Percentiles rank a stretch among this genome's conserved stretches.
Evolutionary conservation across 805 yeast species (phyloP).

Genomic region (Wickerhamomyces mucosus): DNA sequence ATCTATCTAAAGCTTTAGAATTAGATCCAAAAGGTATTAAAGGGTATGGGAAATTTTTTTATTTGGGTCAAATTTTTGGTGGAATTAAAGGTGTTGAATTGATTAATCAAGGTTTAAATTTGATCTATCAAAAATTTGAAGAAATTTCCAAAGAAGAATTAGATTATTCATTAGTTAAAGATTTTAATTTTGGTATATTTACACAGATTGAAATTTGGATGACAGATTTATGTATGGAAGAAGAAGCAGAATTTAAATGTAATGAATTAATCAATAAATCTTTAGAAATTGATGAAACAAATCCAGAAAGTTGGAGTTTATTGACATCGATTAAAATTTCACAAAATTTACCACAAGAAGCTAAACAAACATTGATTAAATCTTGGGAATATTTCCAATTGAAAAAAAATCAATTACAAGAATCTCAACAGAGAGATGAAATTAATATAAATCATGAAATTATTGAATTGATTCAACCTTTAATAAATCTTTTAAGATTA

Average conservation of each 20-base stretch:
- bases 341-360: conserved; percentile 70
- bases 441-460: conserved; percentile 40
- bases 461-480: conserved; percentile 62
- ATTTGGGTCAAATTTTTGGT: conserved; percentile 86
- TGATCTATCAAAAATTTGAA: conserved; percentile 33
- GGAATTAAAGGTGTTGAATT: conserved; percentile 62
- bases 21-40: conserved; percentile 55
- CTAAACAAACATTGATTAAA: conserved; percentile 51
- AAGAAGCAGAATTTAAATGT: conserved; percentile 76
- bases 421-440: conserved; percentile 29
- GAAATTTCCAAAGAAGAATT: conserved; percentile 4
- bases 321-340: conserved; percentile 84
- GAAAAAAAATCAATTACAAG: conserved; percentile 37
- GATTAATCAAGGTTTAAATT: conserved; percentile 53
- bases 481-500: conserved; percentile 62
- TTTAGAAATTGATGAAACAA: conserved; percentile 41
- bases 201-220: conserved; percentile 92
- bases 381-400: conserved; percentile 64
- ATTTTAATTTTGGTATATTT: conserved; percentile 68
- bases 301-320: conserved; percentile 73
- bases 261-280: conserved; percentile 60
- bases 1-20: conserved; percentile 50
- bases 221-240: conserved; percentile 96
- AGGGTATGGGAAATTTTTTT: conserved; percentile 79
- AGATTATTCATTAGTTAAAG: conserved; percentile 35